These are phyloP conservation scores for Venturia aucupariae DNA, from an alignment of 2,329 filamentous ascomycete genomes.

Conservation along the genomic window DNA sequence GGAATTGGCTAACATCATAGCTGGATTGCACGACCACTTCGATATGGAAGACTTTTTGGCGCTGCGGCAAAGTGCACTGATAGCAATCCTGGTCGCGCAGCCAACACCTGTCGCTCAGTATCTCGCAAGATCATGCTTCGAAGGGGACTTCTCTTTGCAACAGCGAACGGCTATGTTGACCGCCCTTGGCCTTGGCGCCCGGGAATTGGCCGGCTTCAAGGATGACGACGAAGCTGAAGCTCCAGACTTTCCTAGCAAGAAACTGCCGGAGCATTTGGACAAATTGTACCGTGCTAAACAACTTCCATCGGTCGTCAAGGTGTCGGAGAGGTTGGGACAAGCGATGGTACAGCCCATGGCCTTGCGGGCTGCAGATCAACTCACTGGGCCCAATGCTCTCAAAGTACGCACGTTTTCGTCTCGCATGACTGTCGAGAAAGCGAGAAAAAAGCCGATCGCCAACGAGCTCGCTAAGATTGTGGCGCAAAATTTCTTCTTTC, in stretches of 20 bases:
- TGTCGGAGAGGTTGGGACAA: conserved; percentile 59
- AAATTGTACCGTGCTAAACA: conserved; percentile 53
- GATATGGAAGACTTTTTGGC: conserved; percentile 71
- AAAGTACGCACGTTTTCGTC: conserved; percentile 87
- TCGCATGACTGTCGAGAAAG: conserved; percentile 57
- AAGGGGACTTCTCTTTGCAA: conserved; percentile 80
- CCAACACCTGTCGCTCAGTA: conserved; percentile 72
- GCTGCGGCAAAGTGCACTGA: conserved; percentile 67
- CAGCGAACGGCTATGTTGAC: conserved; percentile 77
- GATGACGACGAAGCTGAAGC: conserved; percentile 36
- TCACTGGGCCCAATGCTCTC: conserved; percentile 70
- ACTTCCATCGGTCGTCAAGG: conserved; percentile 53
- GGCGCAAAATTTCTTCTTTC: conserved; percentile 72
- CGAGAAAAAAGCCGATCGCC: conserved; percentile 51
- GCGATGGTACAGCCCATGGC: conserved; percentile 74
- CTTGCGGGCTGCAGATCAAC: conserved; percentile 67
- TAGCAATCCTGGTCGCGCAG: conserved; percentile 68
- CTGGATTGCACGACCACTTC: conserved; percentile 77
- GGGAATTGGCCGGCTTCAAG: conserved; percentile 71
- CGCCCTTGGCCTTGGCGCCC: conserved; percentile 68
- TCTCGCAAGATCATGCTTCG: conserved; percentile 79
- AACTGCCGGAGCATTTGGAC: conserved; percentile 65
- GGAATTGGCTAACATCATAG: conserved; percentile 66
- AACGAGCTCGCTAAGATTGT: conserved; percentile 75
- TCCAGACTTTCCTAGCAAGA: conserved; percentile 67